Conservation (phyloP, 257 asterid genomes). For the Solanum stenotomum region DNA sequence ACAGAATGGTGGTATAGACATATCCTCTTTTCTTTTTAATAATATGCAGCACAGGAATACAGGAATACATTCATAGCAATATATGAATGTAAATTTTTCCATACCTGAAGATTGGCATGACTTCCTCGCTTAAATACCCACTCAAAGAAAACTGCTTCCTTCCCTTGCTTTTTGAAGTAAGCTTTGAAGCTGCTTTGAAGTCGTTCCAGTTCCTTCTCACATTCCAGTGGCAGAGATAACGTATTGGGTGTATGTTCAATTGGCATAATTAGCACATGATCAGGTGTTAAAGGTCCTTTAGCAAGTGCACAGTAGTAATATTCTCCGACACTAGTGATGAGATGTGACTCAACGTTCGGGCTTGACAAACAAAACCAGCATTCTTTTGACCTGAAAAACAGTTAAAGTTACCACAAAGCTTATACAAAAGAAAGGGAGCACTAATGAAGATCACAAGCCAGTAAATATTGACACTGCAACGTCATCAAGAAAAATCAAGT, state of each 20-base stretch:
- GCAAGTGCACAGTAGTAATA: slow-evolving; percentile 81
- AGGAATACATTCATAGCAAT: not conserved
- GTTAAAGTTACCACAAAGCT: not conserved
- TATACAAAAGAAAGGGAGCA: not conserved
- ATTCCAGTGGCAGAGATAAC: slow-evolving; percentile 58
- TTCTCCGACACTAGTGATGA: slow-evolving; percentile 71
- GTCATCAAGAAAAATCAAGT: not conserved
- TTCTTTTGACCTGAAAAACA: slow-evolving; percentile 67
- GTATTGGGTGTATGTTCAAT: slow-evolving; percentile 82
- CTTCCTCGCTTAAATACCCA: slow-evolving; percentile 78
- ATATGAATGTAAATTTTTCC: not conserved
- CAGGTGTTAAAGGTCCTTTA: slow-evolving; percentile 83
- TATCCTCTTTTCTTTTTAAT: not conserved
- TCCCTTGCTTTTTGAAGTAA: slow-evolving; percentile 65
- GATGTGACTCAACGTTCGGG: slow-evolving; percentile 72
- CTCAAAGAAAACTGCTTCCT: slow-evolving; percentile 79
- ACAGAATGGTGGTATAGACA: not conserved
- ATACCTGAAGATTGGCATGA: slow-evolving; percentile 96
- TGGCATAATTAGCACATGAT: slow-evolving; percentile 84
- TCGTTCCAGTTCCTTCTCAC: slow-evolving; percentile 48
- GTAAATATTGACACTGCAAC: not conserved
- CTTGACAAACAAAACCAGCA: slow-evolving; percentile 98
- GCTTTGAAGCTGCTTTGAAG: slow-evolving; percentile 61
- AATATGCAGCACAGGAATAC: not conserved
- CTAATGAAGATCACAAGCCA: not conserved